Evolutionary conservation across 495 filamentous ascomycete species (phyloP).

Genomic region (Tirmania nivea): DNA sequence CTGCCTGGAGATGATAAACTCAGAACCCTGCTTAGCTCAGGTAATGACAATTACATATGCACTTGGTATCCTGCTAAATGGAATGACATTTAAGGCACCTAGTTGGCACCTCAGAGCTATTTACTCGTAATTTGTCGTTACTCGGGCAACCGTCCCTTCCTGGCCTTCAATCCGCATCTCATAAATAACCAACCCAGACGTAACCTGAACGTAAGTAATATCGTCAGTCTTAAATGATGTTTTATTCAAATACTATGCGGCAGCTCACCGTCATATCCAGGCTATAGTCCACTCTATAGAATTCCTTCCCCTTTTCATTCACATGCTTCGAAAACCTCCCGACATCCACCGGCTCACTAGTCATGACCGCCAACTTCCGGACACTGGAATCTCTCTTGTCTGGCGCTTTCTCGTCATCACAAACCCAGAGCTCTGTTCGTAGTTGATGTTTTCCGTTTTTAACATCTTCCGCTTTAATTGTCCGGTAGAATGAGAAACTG

Average conservation of each 20-base stretch:
- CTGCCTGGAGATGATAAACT: too few relatives aligned
- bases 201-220: background rate
- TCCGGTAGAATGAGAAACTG: constrained; percentile 23
- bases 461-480: constrained; percentile 11
- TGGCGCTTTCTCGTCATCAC: constrained; percentile 14
- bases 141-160: constrained; percentile 15
- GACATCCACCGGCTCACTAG: constrained; percentile 15
- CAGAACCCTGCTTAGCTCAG: too few relatives aligned
- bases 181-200: background rate
- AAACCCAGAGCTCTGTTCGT: constrained; percentile 19
- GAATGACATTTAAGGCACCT: too few relatives aligned
- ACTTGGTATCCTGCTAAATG: too few relatives aligned
- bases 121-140: constrained; percentile 16
- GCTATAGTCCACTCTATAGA: constrained; percentile 18
- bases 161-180: constrained; percentile 7
- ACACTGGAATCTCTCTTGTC: constrained; percentile 12
- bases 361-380: constrained; percentile 18
- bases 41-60: too few relatives aligned
- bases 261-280: constrained; percentile 19
- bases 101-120: background rate
- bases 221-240: background rate
- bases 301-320: constrained; percentile 15
- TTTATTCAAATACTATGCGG: constrained; percentile 17
- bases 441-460: constrained; percentile 11
- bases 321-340: constrained; percentile 13